These are phyloP conservation scores for Neostapfia colusana DNA, from an alignment of 176 grass and related monocot species.

Conservation along the genomic window DNA sequence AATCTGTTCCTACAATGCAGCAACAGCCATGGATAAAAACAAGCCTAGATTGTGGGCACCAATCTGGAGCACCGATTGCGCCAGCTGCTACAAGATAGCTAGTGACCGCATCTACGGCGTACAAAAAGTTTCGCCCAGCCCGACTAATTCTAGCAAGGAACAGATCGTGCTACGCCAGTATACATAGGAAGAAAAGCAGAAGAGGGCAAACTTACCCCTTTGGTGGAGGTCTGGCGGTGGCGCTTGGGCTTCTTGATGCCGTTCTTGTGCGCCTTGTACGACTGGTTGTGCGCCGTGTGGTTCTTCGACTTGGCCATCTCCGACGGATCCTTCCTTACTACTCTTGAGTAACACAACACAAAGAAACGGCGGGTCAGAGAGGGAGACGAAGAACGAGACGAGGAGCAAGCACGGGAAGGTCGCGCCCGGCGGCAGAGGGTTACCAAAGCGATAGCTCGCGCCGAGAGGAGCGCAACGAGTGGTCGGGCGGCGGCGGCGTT, in stretches of 20 bases:
- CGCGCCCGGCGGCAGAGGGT: not conserved
- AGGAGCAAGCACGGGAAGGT: not conserved
- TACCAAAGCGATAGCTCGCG: slow-evolving; percentile 32
- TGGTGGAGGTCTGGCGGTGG: slow-evolving; percentile 75
- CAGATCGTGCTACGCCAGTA: not conserved
- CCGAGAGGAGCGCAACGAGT: not conserved
- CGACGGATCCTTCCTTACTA: slow-evolving; percentile 2
- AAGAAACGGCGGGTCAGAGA: not conserved
- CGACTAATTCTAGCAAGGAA: not conserved
- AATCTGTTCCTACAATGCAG: not conserved
- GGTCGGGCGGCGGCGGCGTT: slow-evolving; percentile 18
- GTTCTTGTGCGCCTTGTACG: slow-evolving; percentile 83
- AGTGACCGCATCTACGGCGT: not conserved
- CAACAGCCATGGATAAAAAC: not conserved
- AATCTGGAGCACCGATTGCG: not conserved
- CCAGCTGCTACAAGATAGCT: not conserved
- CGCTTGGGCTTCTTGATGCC: slow-evolving; percentile 92
- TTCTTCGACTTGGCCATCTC: slow-evolving; percentile 96
- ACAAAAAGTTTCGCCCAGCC: not conserved
- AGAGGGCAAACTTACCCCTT: slow-evolving; percentile 47
- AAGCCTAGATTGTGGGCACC: not conserved
- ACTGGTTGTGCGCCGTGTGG: slow-evolving; percentile 92
- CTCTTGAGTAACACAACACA: not conserved
- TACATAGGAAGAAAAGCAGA: not conserved
- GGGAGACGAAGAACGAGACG: not conserved